Evolutionary conservation across 2,329 filamentous ascomycete genomes (phyloP).

Genomic region (Fusarium protoensiforme): DNA sequence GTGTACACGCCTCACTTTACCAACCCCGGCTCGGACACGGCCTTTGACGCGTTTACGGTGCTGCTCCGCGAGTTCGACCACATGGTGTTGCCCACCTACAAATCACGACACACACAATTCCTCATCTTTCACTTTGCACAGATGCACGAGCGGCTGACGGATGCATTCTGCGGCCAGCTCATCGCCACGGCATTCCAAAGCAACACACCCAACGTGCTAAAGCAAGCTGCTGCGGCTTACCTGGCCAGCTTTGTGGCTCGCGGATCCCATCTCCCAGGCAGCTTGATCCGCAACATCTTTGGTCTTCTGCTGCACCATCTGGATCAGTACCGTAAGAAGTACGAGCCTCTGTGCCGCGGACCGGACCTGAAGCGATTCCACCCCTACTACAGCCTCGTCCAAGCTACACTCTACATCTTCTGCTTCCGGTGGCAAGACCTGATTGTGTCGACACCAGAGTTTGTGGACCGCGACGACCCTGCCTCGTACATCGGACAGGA

Average conservation of each 20-base stretch:
- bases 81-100: slow-evolving; percentile 90
- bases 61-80: slow-evolving; percentile 87
- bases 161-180: slow-evolving; percentile 84
- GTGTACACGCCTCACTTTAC: slow-evolving; percentile 81
- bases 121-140: slow-evolving; percentile 96
- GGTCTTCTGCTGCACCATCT: slow-evolving; percentile 81
- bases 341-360: slow-evolving; percentile 80
- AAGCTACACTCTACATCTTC: slow-evolving; percentile 92
- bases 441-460: slow-evolving; percentile 70
- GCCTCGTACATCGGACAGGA: slow-evolving; percentile 74
- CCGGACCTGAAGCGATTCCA: slow-evolving; percentile 87
- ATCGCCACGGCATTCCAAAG: slow-evolving; percentile 61
- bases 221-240: slow-evolving; percentile 90
- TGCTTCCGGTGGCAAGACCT: slow-evolving; percentile 98
- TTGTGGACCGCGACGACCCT: slow-evolving; percentile 71
- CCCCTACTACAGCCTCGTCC: slow-evolving; percentile 88
- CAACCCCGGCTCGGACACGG: slow-evolving; percentile 73
- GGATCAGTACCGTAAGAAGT: slow-evolving; percentile 76
- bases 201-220: slow-evolving; percentile 76
- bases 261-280: slow-evolving; percentile 81
- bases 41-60: slow-evolving; percentile 79
- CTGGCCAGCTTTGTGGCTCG: slow-evolving; percentile 94
- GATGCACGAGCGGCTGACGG: slow-evolving; percentile 79
- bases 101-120: slow-evolving; percentile 94
- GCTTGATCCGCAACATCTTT: slow-evolving; percentile 85